These are phyloP conservation scores for Sporothrix schenckii DNA, from an alignment of 2,329 filamentous ascomycete genomes.

Conservation along the genomic window DNA sequence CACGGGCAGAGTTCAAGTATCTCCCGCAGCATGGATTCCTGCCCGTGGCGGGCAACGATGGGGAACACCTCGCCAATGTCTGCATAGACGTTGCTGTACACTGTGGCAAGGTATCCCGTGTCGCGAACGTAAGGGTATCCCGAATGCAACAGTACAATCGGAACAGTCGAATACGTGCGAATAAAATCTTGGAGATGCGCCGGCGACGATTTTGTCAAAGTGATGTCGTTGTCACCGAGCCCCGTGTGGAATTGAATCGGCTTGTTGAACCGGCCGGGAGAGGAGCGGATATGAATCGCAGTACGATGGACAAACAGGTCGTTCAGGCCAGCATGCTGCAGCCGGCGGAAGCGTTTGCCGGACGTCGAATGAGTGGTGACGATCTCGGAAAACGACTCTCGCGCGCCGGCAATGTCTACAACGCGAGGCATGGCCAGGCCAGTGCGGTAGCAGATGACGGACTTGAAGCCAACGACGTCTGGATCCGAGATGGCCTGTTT, in stretches of 20 bases:
- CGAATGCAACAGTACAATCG: conserved; percentile 77
- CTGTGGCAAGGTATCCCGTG: conserved; percentile 74
- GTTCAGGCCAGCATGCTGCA: conserved; percentile 68
- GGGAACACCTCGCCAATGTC: conserved; percentile 85
- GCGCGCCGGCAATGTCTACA: conserved; percentile 49
- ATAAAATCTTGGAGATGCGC: conserved; percentile 75
- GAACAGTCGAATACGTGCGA: conserved; percentile 66
- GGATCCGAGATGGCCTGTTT: conserved; percentile 61
- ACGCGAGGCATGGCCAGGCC: conserved; percentile 63
- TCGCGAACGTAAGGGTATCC: conserved; percentile 81
- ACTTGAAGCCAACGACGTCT: conserved; percentile 79
- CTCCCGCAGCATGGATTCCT: conserved; percentile 70
- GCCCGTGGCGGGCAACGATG: conserved; percentile 73
- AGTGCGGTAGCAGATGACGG: conserved; percentile 78
- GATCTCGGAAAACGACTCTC: conserved; percentile 48
- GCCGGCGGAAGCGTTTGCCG: conserved; percentile 49
- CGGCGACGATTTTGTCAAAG: conserved; percentile 69
- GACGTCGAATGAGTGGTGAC: conserved; percentile 40
- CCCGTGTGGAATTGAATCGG: conserved; percentile 85
- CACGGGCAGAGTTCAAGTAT: conserved; percentile 74
- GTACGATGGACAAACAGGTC: conserved; percentile 68
- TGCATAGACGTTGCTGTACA: conserved; percentile 78
- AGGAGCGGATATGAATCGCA: conserved; percentile 59
- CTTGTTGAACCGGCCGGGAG: conserved; percentile 57
- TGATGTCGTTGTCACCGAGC: conserved; percentile 78